Conservation (phyloP, 2,329 filamentous ascomycete genomes). For the Aschersonia sp. region DNA sequence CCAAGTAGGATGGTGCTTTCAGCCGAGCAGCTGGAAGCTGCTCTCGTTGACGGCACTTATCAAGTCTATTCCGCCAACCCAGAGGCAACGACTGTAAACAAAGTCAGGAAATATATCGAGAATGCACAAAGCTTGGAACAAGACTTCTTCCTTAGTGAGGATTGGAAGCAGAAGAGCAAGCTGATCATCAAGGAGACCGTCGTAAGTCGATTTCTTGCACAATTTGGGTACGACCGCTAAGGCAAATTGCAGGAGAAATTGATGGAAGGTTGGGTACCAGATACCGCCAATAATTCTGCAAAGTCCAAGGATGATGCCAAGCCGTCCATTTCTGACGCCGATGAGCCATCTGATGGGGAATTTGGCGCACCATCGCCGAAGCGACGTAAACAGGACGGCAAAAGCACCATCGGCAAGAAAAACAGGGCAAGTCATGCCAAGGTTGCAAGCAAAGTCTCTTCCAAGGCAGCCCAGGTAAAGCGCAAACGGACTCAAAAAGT, state of each 20-base stretch:
- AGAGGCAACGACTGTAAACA: conserved; percentile 40
- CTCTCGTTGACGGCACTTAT: conserved; percentile 30
- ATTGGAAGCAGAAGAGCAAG: conserved; percentile 48
- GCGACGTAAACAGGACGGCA: conserved; percentile 6
- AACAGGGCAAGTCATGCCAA: background rate
- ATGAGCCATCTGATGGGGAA: background rate
- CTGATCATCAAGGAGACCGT: conserved; percentile 36
- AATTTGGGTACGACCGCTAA: background rate
- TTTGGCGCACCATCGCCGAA: conserved; percentile 12
- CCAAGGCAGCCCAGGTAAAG: conserved; percentile 3
- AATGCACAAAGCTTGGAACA: conserved; percentile 30
- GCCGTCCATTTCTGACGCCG: conserved; percentile 16
- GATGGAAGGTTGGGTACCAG: conserved; percentile 19
- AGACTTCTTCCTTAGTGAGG: conserved; percentile 31
- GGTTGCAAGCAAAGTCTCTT: conserved; percentile 3
- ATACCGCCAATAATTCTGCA: conserved; percentile 11
- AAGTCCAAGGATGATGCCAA: conserved; percentile 16
- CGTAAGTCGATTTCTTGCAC: conserved; percentile 23
- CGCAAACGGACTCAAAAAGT: conserved; percentile 6
- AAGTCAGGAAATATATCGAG: conserved; percentile 37
- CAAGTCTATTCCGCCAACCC: conserved; percentile 28
- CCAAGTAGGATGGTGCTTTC: conserved; percentile 15
- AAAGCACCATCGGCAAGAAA: conserved; percentile 11
- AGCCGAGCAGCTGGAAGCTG: conserved; percentile 26
- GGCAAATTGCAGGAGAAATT: conserved; percentile 17